These are phyloP conservation scores for Singerocomus rubriflavus DNA, from an alignment of 1,284 basidiomycete species.

Conservation along the genomic window DNA sequence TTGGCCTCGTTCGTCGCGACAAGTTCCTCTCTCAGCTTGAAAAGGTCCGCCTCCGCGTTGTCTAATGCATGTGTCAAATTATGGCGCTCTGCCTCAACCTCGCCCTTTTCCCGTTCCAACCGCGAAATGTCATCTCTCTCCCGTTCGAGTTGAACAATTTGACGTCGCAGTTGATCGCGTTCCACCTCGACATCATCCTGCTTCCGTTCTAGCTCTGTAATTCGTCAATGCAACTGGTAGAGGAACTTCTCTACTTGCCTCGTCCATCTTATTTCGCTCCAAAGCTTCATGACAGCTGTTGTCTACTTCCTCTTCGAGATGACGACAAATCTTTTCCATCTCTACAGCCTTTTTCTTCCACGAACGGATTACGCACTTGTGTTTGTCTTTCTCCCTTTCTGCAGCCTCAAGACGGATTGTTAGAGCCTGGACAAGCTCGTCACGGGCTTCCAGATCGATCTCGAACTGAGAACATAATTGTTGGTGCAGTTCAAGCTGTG, in stretches of 20 bases:
- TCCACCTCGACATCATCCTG: slow-evolving; percentile 12
- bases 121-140: slow-evolving; percentile 1
- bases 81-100: slow-evolving; percentile 6
- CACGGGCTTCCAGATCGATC: slow-evolving; percentile 63
- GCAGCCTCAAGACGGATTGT: slow-evolving; percentile 47
- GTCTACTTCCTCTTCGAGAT: slow-evolving; percentile 69
- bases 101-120: slow-evolving; percentile 16
- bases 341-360: slow-evolving; percentile 75
- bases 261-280: slow-evolving; percentile 75
- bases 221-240: slow-evolving; percentile 53
- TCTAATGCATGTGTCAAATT: neutral
- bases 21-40: slow-evolving; percentile 6
- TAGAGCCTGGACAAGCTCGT: slow-evolving; percentile 66
- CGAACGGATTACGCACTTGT: slow-evolving; percentile 47
- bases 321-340: slow-evolving; percentile 59
- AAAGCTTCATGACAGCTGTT: slow-evolving; percentile 60
- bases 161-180: neutral
- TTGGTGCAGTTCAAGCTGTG: slow-evolving; percentile 65
- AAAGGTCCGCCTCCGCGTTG: neutral
- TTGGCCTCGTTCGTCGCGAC: neutral
- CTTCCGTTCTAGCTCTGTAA: slow-evolving; percentile 24
- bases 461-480: slow-evolving; percentile 73
- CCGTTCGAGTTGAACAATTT: neutral
- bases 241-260: slow-evolving; percentile 67
- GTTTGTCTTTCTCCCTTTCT: slow-evolving; percentile 60